phyloP scores from a whole-genome alignment of 805 yeast genomes.

The Ogataea parapolymorpha region DNA sequence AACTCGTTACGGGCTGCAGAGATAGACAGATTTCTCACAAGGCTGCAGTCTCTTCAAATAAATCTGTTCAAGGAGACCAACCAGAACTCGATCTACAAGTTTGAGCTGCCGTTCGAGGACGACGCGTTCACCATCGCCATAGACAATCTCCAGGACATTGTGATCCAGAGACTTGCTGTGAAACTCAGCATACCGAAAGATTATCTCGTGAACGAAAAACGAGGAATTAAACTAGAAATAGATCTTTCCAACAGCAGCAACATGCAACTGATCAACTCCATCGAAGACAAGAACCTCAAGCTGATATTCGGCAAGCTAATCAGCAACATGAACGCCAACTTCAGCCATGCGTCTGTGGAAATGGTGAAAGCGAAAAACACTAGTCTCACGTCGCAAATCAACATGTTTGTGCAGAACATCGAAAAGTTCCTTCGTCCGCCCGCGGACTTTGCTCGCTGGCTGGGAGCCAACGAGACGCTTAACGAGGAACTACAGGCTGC shows the following conservation, averaged over 20 bases:
- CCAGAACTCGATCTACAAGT: slow-evolving; percentile 28
- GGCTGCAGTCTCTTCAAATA: slow-evolving; percentile 10
- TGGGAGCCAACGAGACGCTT: slow-evolving; percentile 16
- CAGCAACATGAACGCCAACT: slow-evolving; percentile 30
- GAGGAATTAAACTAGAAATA: slow-evolving; percentile 23
- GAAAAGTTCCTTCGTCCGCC: slow-evolving; percentile 32
- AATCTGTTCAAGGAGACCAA: slow-evolving; percentile 28
- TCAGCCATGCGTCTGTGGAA: slow-evolving; percentile 23
- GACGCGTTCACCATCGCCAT: slow-evolving; percentile 31
- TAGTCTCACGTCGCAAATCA: slow-evolving; percentile 28
- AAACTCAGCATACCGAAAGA: slow-evolving; percentile 33
- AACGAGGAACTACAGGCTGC: slow-evolving; percentile 5
- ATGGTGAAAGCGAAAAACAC: slow-evolving; percentile 14
- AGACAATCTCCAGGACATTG: slow-evolving; percentile 28
- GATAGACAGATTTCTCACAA: slow-evolving; percentile 26
- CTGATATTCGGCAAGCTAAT: slow-evolving; percentile 32
- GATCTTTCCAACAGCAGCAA: slow-evolving; percentile 32
- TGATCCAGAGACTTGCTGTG: slow-evolving; percentile 26
- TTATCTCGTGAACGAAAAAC: slow-evolving; percentile 27
- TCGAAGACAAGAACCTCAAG: slow-evolving; percentile 28
- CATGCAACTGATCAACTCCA: slow-evolving; percentile 26
- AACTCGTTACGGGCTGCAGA: slow-evolving; percentile 4
- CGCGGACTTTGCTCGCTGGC: slow-evolving; percentile 29
- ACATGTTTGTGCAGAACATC: slow-evolving; percentile 31
- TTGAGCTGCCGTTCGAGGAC: slow-evolving; percentile 25